Base-by-base conservation (phyloP, 805 yeast genomes). In the Pichia manshurica region DNA sequence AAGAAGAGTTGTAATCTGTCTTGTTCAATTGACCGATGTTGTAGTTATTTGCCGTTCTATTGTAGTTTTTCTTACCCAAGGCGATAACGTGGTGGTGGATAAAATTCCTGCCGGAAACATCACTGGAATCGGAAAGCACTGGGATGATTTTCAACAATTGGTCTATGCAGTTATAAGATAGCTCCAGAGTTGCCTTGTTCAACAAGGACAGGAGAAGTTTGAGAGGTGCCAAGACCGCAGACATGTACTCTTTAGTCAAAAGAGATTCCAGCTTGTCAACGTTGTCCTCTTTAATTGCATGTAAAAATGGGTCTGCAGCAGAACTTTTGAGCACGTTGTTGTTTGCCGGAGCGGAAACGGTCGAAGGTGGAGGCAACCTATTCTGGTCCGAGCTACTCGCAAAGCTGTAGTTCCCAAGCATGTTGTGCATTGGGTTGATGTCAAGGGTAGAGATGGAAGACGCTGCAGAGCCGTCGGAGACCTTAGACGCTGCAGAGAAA, bases 71-170 rank as follows among this genome's bases (percentile, higher is more conserved):
- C 57, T 87, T 81, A 4, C 96, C 96, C 48, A 85, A 72, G 8
- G 84, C 77, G 47, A 90, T 81, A 21, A 90, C 80, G 57, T 82
- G 84, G 54, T 87, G 87, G 62, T 90, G 98, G 57, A 90, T 77
- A 58, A 90, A 82, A 61, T 86, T 90, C 55, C 96, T 74, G 16
- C 87, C 87, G 47, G 84, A 81, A 39, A 90, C 79, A 57, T 89
- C 96, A 7, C 79, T 68, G 0, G 81, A 71, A 55, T 87, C 93
- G 40, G 75, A 70, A 21, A 82, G 63, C 12, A 74, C 70, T 8
- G 78, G 77, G 37, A 81, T 71, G 15, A 70, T 67, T 22, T 68
- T 71, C 44, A 84, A 66, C 33, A 84, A 58, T n/a, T 57, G 64
- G 52, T 75, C 83, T 49, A 87, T 79, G 60, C 88, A 81, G 22